Evolutionary conservation across 345 rosid genomes (phyloP), one percentile per base, ranked within the genome.

Genomic region (Kandelia obovata): DNA sequence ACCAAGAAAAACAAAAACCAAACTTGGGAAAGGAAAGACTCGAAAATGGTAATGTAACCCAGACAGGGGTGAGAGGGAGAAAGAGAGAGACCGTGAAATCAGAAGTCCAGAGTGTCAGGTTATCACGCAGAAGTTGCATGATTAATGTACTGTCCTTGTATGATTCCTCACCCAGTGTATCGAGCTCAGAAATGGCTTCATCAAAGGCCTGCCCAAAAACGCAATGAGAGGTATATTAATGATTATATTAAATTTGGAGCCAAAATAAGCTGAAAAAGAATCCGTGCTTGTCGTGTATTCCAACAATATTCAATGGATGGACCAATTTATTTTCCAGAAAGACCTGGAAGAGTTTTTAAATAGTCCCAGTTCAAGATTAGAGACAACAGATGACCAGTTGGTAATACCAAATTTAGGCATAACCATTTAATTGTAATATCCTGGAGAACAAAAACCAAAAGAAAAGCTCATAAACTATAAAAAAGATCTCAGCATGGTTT

Each of bases 101-200:
- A 65, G 99, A 92, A 70, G 98, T 95, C 99, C 98, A 95, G 19
- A 95, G 94, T 21, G 99, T 95, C 69, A 95, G 82, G 62, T 95
- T 95, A 76, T 95, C 98, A 23, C 97, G 96, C 72, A 91, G 96
- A 72, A 95, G 96, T 83, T 95, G 98, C 99, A 95, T 95, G 72
- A 95, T 95, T 78, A 92, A 75, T 37, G 99, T 92, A 73, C 97
- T 92, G 78, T 95, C 98, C 86, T 92, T 92, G 96, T 95, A 95
- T 39, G 98, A 92, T 76, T 95, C 99, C 85, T 95, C 99, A 11
- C 98, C 98, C 77, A 95, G 65, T 13, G 98, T 90, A 75, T 95
- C 98, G 70, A 95, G 83, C 89, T 92, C 98, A 71, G 99, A 83
- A 70, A 93, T 93, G 62, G 98, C 99, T 83, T 92, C 99, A 60